These are phyloP conservation scores for Mycena leptocephala DNA, from an alignment of 768 basidiomycete species.

Conservation along the genomic window DNA sequence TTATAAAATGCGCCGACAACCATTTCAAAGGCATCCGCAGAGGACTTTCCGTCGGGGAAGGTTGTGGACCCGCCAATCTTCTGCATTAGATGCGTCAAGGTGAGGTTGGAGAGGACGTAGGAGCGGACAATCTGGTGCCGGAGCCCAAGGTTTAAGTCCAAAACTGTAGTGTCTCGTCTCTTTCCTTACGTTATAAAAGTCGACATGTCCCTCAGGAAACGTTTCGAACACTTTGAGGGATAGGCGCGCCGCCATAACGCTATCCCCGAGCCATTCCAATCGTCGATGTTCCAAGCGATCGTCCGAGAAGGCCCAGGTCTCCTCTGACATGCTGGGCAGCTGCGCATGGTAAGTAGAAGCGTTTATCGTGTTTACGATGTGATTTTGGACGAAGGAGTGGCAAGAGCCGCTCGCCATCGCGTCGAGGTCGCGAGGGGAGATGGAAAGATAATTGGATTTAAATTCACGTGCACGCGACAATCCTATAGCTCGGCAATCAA, in stretches of 20 bases:
- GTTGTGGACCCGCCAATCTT: not conserved
- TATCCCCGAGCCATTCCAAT: conserved; percentile 5
- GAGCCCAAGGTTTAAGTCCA: not conserved
- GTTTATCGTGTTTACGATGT: not conserved
- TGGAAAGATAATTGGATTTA: no score
- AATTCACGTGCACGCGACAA: no score
- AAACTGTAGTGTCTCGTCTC: not conserved
- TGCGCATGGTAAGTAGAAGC: not conserved
- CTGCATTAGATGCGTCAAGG: conserved; percentile 3
- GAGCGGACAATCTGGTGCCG: conserved; percentile 6
- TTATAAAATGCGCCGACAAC: conserved; percentile 4
- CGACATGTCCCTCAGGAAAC: not conserved
- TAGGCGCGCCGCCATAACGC: not conserved
- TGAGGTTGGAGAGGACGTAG: not conserved
- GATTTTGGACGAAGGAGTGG: conserved; percentile 9
- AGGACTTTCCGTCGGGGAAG: not conserved
- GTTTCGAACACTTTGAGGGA: not conserved
- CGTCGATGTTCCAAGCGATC: not conserved
- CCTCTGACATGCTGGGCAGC: conserved; percentile 10
- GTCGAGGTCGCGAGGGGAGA: no score
- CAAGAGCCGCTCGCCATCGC: not conserved
- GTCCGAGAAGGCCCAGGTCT: not conserved
- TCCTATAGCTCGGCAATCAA: no score
- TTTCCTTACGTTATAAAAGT: not conserved
- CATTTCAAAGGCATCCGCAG: conserved; percentile 1